These are phyloP conservation scores for Suillus spraguei DNA, from an alignment of 768 basidiomycete genomes.

Conservation along the genomic window DNA sequence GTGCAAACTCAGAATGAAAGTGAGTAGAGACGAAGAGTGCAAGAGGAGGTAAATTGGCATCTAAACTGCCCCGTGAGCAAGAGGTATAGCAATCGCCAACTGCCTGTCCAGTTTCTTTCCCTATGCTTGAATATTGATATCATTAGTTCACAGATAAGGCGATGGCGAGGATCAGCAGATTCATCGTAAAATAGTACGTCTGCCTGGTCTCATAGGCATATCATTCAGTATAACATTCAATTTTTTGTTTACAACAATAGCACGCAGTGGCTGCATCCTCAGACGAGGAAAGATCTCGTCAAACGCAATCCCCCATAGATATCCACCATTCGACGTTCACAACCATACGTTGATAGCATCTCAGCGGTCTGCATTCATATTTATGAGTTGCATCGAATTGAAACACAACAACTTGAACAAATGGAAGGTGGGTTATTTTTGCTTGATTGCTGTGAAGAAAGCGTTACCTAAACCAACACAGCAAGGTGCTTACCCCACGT, in stretches of 20 bases:
- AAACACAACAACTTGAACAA: neutral
- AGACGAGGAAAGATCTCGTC: constrained; percentile 81
- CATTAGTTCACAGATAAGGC: constrained; percentile 86
- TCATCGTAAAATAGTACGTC: constrained; percentile 89
- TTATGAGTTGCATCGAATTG: constrained; percentile 41
- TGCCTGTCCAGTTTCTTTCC: neutral
- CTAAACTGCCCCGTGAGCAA: constrained; percentile 44
- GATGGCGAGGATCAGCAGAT: constrained; percentile 85
- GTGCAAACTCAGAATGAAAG: constrained; percentile 23
- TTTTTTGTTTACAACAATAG: constrained; percentile 36
- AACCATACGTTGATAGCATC: constrained; percentile 79
- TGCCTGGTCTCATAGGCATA: neutral
- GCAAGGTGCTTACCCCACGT: neutral
- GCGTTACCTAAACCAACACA: neutral
- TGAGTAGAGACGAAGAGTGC: constrained; percentile 85
- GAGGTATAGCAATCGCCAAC: constrained; percentile 52
- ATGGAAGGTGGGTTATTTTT: neutral
- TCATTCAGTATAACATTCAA: constrained; percentile 2
- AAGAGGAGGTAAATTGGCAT: constrained; percentile 46
- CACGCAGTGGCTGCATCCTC: constrained; percentile 72
- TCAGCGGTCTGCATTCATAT: constrained; percentile 80
- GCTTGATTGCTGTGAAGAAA: neutral
- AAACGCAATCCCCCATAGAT: constrained; percentile 71
- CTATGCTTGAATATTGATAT: neutral
- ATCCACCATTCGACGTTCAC: constrained; percentile 86